These are phyloP conservation scores for Puccinia horiana DNA, from an alignment of 1,284 basidiomycete species.

Conservation along the genomic window DNA sequence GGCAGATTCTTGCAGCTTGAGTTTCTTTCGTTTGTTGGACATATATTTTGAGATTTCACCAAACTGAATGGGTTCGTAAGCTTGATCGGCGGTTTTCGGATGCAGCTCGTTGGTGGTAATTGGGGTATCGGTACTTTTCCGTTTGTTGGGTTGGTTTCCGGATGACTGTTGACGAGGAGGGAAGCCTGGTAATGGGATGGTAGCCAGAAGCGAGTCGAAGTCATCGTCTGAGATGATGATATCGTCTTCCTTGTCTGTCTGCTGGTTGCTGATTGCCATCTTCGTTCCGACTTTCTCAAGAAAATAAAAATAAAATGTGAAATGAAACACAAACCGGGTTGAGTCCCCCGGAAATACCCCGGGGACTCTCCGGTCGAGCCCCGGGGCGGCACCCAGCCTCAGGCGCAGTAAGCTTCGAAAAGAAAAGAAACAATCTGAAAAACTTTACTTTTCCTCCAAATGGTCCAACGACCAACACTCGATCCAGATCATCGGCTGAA, in stretches of 20 bases:
- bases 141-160: constrained; percentile 3
- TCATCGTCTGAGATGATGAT: constrained; percentile 33
- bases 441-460: neutral
- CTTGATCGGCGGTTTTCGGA: no score
- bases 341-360: no score
- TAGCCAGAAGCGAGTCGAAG: constrained; percentile 35
- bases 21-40: constrained; percentile 81
- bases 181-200: constrained; percentile 27
- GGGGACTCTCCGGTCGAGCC: no score
- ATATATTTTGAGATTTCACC: constrained; percentile 84
- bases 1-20: constrained; percentile 58
- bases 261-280: neutral
- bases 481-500: constrained; percentile 20
- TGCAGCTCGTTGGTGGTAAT: neutral
- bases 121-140: neutral
- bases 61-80: constrained; percentile 75
- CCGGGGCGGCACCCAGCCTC: no score
- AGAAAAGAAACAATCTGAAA: no score
- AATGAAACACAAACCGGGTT: neutral
- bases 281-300: neutral
- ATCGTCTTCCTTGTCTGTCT: neutral
- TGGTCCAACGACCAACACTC: neutral
- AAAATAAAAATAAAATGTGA: neutral
- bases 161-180: neutral
- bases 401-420: no score